phyloP scores from a whole-genome alignment of 2,329 filamentous ascomycete species.

The Harringtonia aguacate region DNA sequence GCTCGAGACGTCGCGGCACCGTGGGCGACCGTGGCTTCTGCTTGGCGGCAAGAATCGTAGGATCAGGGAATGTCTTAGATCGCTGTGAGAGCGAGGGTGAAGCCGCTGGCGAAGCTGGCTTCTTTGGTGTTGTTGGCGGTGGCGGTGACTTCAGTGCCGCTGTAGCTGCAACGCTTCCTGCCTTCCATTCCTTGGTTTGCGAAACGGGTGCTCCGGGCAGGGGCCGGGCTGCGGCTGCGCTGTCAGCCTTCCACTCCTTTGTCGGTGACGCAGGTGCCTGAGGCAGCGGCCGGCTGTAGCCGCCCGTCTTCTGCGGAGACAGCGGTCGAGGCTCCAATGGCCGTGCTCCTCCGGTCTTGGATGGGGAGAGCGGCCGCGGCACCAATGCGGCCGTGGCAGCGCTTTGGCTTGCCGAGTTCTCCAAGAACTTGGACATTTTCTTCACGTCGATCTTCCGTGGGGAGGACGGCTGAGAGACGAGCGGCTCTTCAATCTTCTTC shows the following conservation, averaged over 20 bases:
- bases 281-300: conserved; percentile 6
- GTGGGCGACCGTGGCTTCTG: neutral
- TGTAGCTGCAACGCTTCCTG: no score
- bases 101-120: neutral
- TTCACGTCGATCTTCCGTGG: conserved; percentile 49
- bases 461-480: conserved; percentile 33
- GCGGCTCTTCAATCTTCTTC: conserved; percentile 20
- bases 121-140: no score
- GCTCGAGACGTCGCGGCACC: neutral
- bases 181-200: no score
- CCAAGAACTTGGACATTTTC: conserved; percentile 47
- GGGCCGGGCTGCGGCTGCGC: neutral
- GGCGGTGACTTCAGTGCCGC: no score
- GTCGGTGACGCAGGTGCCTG: neutral
- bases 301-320: conserved; percentile 19
- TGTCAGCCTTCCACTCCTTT: neutral
- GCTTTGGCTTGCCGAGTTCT: conserved; percentile 24
- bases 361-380: conserved; percentile 20
- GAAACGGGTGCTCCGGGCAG: no score
- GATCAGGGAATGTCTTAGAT: neutral
- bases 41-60: conserved; percentile 3
- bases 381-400: conserved; percentile 15
- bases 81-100: neutral
- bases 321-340: conserved; percentile 19
- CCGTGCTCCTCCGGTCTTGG: conserved; percentile 10